Evolutionary conservation across 345 rosid species (phyloP), one percentile per base, ranked within the genome.

Genomic region (Euclidium syriacum): DNA sequence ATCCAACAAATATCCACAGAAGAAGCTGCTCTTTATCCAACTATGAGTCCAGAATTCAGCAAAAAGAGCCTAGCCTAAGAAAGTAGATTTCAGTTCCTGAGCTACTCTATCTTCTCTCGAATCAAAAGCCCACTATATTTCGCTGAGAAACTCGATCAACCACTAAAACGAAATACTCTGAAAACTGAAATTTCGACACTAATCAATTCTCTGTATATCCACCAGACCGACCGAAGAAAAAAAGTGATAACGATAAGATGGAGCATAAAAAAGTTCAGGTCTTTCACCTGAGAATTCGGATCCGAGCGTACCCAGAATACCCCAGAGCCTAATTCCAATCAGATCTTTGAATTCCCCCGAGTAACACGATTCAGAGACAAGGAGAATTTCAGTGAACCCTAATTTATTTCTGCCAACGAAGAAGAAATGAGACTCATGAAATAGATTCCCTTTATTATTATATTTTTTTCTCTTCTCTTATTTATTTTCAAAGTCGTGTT

Each of bases 211-310:
- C 44, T 58, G 35, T 20, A 9, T 38, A 67, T 30, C n/a, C 14
- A 53, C 54, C 42, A 33, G 17, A 67, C 36, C 12, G 6, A 9
- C 25, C 54, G 6, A 17, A 32, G 22, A 34, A 26, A 4, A n/a
- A 20, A 60, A 30, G 24, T 17, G 35, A 55, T 24, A 7, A 39
- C 9, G 34, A 47, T 52, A 52, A 44, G 56, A 29, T 42, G 47
- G 35, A 53, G 68, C 33, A n/a, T n/a, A n/a, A n/a, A n/a, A 67
- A 62, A 70, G 58, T 35, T 26, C 10, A 25, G 6, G 48, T 60
- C 41, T 69, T 69, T 69, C 57, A 70, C 74, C 63, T 54, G 41
- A 36, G n/a, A 29, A 38, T 9, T 29, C 26, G 51, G 63, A 70
- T 62, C 52, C 23, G 6, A 62, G 36, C 12, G n/a, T 0, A 35